Percentiles rank a stretch among this genome's conserved stretches.
Conservation (phyloP, 768 basidiomycete species). For the Suillus subaureus region DNA sequence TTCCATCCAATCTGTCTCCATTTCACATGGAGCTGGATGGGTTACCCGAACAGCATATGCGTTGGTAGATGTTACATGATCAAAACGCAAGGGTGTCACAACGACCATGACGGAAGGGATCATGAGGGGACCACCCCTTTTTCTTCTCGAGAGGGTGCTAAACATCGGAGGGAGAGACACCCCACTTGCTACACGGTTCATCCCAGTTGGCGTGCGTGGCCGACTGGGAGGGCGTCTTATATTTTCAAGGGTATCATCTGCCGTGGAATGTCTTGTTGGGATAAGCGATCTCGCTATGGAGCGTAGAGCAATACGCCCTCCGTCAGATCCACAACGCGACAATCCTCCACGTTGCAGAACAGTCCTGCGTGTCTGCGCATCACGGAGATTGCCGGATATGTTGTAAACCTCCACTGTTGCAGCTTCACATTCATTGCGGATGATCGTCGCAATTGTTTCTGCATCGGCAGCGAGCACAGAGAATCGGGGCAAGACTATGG, state of each 20-base stretch:
- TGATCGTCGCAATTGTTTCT: slow-evolving; percentile 57
- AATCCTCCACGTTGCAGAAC: slow-evolving; percentile 62
- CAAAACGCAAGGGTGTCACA: slow-evolving; percentile 51
- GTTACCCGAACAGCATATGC: slow-evolving; percentile 62
- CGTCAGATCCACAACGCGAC: slow-evolving; percentile 63
- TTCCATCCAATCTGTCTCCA: slow-evolving; percentile 74
- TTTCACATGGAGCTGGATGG: slow-evolving; percentile 57
- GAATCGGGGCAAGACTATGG: slow-evolving; percentile 68
- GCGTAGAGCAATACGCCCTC: slow-evolving; percentile 59
- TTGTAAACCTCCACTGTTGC: slow-evolving; percentile 64
- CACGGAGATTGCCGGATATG: slow-evolving; percentile 55
- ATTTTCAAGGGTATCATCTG: slow-evolving; percentile 24
- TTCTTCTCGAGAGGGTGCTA: slow-evolving; percentile 39
- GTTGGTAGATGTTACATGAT: slow-evolving; percentile 32
- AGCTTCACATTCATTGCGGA: slow-evolving; percentile 60
- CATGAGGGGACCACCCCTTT: slow-evolving; percentile 57
- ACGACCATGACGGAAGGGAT: slow-evolving; percentile 59
- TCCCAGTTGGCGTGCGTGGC: slow-evolving; percentile 24
- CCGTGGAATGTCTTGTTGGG: slow-evolving; percentile 15
- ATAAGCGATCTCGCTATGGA: slow-evolving; percentile 32
- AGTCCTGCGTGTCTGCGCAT: slow-evolving; percentile 64
- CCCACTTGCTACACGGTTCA: slow-evolving; percentile 15
- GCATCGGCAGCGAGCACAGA: slow-evolving; percentile 67
- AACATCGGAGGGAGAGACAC: slow-evolving; percentile 20
- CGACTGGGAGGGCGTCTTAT: slow-evolving; percentile 22